Base-by-base conservation (phyloP, 2,329 filamentous ascomycete genomes). In the Endoconidiophora polonica region DNA sequence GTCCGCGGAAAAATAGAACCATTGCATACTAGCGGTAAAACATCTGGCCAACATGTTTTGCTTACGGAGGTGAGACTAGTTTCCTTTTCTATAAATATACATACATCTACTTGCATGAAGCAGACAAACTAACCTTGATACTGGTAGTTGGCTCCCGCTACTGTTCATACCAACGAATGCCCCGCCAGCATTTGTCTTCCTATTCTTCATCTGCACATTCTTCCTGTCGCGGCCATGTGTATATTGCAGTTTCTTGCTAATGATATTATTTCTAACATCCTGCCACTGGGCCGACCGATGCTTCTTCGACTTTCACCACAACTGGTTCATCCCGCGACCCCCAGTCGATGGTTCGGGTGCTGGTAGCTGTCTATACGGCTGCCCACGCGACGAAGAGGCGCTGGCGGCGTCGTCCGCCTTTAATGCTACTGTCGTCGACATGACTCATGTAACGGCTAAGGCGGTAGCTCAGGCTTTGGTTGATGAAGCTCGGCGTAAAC, bases 171-270 rank as follows among this genome's bases (percentile, higher is more conserved):
- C 85, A 48, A 86, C 85, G 53, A 87, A 88, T 63, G 83, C 85
- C 58, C 87, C 83, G 52, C 85, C 85, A 23, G 75, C 84, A 60
- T 88, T 90, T 69, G 85, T 91, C 63, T 77, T 90, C 67, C 76
- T 86, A 66, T 86, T 91, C 72, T 82, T 98, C 69, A 74, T 86
- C 56, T 86, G 88, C 65, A 94, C 88, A 56, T 96, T 94, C 72
- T 85, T 94, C 67, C 80, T 98, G 59, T 94, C 95, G 68, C 81
- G 90, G 50, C 91, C 91, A 49, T 98, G 91, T 70, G 82, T 94
- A 58, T 98, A 98, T 74, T 98, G 91, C 76, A 94, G 87, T 54
- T 80, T 95, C 55, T 82, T 98, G 49, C 85, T 98, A 45, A 76
- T 94, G 56, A 87, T 96, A 58, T 86, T 98, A 58, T 94, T 95